These are phyloP conservation scores for Massospora cicadina DNA, from an alignment of 371 early-diverging fungal genomes.

Conservation along the genomic window DNA sequence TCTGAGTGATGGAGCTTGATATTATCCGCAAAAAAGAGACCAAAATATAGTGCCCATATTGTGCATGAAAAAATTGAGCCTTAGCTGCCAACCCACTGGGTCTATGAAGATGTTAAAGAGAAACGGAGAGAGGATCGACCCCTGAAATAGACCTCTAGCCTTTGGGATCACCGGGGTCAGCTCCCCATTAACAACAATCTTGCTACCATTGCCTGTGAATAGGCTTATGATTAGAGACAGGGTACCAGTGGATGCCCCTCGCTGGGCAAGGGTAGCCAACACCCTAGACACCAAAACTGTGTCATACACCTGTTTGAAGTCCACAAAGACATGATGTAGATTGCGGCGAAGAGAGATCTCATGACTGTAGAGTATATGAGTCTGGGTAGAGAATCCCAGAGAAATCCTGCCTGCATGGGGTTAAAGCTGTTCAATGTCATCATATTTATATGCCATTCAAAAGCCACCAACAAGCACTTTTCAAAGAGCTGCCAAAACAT, in stretches of 20 bases:
- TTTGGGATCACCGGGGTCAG: background rate
- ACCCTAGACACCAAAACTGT: background rate
- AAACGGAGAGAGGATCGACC: background rate
- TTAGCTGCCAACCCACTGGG: background rate
- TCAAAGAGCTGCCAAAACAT: background rate
- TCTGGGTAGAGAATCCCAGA: background rate
- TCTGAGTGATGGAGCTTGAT: background rate
- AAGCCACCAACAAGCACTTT: background rate
- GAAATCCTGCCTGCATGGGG: background rate
- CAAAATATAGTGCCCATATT: background rate
- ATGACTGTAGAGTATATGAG: background rate
- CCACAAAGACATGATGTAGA: background rate
- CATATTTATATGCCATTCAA: background rate
- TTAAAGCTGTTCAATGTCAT: background rate
- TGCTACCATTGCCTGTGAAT: background rate
- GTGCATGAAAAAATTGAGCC: background rate
- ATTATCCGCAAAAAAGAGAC: background rate
- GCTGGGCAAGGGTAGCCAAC: background rate
- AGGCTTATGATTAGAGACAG: background rate
- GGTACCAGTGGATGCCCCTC: background rate
- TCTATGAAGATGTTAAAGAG: background rate
- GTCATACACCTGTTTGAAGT: background rate
- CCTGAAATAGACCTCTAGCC: background rate
- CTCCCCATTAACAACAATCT: background rate
- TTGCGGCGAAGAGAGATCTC: background rate